Percentiles rank a stretch among this genome's conserved stretches.
phyloP scores from a whole-genome alignment of 352 stramenopile species.

The Pythium aquatile region DNA sequence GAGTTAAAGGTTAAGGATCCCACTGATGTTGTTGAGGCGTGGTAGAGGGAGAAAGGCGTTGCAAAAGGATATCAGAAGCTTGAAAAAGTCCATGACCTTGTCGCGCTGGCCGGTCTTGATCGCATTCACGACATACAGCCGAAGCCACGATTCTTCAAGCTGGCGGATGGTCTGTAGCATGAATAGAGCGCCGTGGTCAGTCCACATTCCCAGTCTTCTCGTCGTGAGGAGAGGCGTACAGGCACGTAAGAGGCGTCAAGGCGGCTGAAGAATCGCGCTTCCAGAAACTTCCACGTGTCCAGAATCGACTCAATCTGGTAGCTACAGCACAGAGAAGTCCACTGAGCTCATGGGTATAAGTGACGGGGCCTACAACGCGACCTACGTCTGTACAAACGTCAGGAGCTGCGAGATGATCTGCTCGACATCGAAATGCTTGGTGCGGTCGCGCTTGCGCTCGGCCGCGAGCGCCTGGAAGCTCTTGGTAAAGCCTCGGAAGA shows the following conservation, averaged over 20 bases:
- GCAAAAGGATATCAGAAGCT: slow-evolving; percentile 47
- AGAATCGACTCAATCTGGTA: slow-evolving; percentile 76
- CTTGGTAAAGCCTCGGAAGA: slow-evolving; percentile 85
- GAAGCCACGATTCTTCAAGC: slow-evolving; percentile 63
- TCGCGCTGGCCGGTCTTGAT: slow-evolving; percentile 68
- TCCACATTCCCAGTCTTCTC: neutral
- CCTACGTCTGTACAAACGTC: slow-evolving; percentile 51
- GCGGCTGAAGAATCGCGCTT: slow-evolving; percentile 75
- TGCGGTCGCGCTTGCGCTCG: slow-evolving; percentile 72
- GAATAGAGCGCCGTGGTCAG: neutral
- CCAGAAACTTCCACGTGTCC: slow-evolving; percentile 81
- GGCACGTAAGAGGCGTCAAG: slow-evolving; percentile 68
- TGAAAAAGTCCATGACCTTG: slow-evolving; percentile 77
- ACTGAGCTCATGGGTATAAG: neutral
- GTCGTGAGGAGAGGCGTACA: slow-evolving; percentile 27
- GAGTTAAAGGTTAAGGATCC: slow-evolving; percentile 25
- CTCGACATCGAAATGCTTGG: slow-evolving; percentile 74
- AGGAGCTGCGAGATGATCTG: slow-evolving; percentile 75
- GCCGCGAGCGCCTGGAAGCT: slow-evolving; percentile 76
- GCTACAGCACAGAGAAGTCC: slow-evolving; percentile 22
- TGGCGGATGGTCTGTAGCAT: slow-evolving; percentile 54
- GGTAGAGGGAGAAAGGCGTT: slow-evolving; percentile 2
- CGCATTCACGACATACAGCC: slow-evolving; percentile 76
- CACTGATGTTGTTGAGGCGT: neutral
- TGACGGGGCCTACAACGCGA: neutral